Base-by-base conservation (phyloP, 2,329 filamentous ascomycete species). In the Alternaria consortialis region DNA sequence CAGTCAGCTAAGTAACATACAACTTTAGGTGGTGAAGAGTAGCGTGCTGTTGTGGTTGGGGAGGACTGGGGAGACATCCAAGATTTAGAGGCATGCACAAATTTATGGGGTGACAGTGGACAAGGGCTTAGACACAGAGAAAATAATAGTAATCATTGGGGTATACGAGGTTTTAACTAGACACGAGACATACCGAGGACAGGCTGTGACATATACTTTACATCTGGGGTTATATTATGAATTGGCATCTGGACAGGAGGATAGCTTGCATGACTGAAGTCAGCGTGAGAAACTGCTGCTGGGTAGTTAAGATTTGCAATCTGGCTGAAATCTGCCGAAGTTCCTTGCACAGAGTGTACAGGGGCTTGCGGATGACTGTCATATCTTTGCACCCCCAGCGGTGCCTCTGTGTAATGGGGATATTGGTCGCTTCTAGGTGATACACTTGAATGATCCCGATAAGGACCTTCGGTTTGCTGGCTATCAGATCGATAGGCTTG, bases 141-240 rank as follows among this genome's bases (percentile, higher is more conserved):
- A 64, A 63, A 67, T 70, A 68, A 69, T 70, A 66, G 73, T 74
- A 71, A 61, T 74, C 66, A 70, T 72, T 75, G 70, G 69, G 68
- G 66, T 73, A 71, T 75, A 69, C 54, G 65, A 69, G 62, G 67
- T 71, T 69, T 61, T 70, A 73, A 76, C 74, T 77, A 79, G 68
- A 79, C 71, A 72, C 73, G 76, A 71, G 75, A 79, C 76, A 78
- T 79, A 79, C 76, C 75, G 65, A 77, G 75, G 67, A 74, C 72
- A 71, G 74, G 74, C 62, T 76, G 74, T 58, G 73, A 71, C 70
- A 77, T 71, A 72, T 77, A 77, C 60, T 76, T 76, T 73, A 76
- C 75, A 75, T 77, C 72, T 60, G 70, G 62, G 62, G 63, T 69
- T 47, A 72, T 63, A 71, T 77, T 69, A 76, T 75, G 69, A 62